Base-by-base conservation (phyloP, 768 basidiomycete genomes). In the Candolleomyces eurysporus region DNA sequence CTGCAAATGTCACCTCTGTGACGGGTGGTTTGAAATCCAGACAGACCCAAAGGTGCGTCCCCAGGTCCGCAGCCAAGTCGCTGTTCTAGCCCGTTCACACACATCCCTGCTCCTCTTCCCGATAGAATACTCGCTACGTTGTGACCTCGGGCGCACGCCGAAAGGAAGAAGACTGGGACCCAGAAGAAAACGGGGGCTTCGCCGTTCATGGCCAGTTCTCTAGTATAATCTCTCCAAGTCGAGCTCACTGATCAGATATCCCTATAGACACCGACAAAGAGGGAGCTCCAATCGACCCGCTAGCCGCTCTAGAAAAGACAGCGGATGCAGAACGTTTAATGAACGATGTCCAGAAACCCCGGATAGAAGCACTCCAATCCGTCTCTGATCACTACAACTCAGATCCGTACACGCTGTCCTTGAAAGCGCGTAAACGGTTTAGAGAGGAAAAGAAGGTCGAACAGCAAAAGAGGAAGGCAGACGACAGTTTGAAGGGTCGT, bases 1-100 rank as follows among this genome's bases (percentile, higher is more conserved):
- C 50, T 98, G 97, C 76, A 99, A 99, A 83, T 99, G 96, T 69
- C 96, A 98, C 73, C 76, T 98, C 1, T 98, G 97, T 70, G 86
- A 87, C 64, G 89, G 88, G n/a, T 96, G 95, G 95, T 98, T 98
- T 65, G 96, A 97, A 77, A 95, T 99, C 57, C 85, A 96, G 65
- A 98, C 97, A 8, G 96, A 99, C 69, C 96, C 96, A 2, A 90
- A 98, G 88, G 96, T 92, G 65, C 55, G 55, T 22, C 48, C 40
- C 40, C 32, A 26, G 26, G 26, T 26, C 26, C 26, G 26, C 26
- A 26, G 26, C 26, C 26, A 26, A 26, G 26, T 26, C 26, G 26
- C 26, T 4, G 26, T 26, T 26, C 2, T 26, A 26, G 9, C 31
- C n/a, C 51, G 32, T 52, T n/a, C 32, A 17, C 26, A 40, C 11